Percentiles rank a stretch among this genome's conserved stretches.
Conservation (phyloP, 1,284 basidiomycete genomes). For the Neonothopanus nambi region DNA sequence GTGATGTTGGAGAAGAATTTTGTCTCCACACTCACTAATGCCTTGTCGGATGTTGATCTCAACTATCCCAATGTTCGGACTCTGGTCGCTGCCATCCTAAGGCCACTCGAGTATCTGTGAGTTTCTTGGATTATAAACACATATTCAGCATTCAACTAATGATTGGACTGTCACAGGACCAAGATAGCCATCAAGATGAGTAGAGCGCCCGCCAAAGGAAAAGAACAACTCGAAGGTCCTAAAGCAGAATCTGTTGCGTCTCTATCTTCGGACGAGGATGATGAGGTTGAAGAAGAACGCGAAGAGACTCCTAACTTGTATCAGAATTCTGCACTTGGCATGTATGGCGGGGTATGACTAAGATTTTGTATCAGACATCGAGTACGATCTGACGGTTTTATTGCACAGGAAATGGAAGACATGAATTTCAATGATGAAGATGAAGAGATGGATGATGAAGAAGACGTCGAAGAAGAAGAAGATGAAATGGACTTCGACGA, state of each 20-base stretch:
- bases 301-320: conserved; percentile 94
- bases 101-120: conserved; percentile 88
- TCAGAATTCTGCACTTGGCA: conserved; percentile 94
- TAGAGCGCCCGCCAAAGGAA: conserved; percentile 70
- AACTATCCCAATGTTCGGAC: conserved; percentile 92
- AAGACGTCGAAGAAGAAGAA: conserved; percentile 78
- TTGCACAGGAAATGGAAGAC: conserved; percentile 78
- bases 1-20: conserved; percentile 99
- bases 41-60: conserved; percentile 91
- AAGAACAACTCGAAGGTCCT: conserved; percentile 50
- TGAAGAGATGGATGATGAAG: conserved; percentile 81
- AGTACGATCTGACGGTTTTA: neutral
- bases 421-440: conserved; percentile 62
- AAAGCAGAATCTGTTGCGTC: conserved; percentile 61
- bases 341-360: conserved; percentile 83
- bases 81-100: conserved; percentile 83
- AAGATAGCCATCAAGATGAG: conserved; percentile 99
- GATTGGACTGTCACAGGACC: conserved; percentile 52
- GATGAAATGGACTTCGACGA: conserved; percentile 88
- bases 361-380: neutral
- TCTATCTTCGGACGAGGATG: conserved; percentile 62
- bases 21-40: conserved; percentile 86
- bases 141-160: conserved; percentile 5
- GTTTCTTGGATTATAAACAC: conserved; percentile 30
- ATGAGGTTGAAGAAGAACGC: conserved; percentile 55